Conservation (phyloP, 495 filamentous ascomycete species). For the Aspergillus cavernicola region DNA sequence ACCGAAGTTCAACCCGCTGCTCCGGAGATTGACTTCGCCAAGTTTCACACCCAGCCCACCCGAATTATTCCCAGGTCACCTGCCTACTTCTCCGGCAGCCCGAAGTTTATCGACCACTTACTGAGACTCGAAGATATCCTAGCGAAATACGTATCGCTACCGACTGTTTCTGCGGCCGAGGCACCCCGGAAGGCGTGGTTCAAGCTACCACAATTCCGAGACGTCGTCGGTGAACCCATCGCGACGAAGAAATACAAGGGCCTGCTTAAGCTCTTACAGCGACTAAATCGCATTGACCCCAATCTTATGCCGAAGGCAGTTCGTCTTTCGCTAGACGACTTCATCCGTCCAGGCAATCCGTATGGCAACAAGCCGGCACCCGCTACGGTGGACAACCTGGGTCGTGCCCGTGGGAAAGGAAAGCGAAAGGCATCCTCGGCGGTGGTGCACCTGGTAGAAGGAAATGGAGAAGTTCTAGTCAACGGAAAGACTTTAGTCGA, state of each 20-base stretch:
- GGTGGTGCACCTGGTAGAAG: constrained; percentile 82
- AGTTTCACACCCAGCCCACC: constrained; percentile 37
- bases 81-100: constrained; percentile 87
- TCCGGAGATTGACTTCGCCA: constrained; percentile 42
- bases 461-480: constrained; percentile 80
- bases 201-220: constrained; percentile 69
- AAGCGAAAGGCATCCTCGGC: constrained; percentile 83
- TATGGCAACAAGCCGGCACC: constrained; percentile 56
- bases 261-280: constrained; percentile 69
- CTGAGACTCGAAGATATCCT: constrained; percentile 68
- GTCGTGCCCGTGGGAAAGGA: constrained; percentile 72
- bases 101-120: constrained; percentile 80
- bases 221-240: constrained; percentile 69
- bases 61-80: constrained; percentile 80
- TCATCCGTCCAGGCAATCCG: constrained; percentile 72
- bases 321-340: constrained; percentile 55
- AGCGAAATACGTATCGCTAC: constrained; percentile 66
- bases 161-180: constrained; percentile 56
- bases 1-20: constrained; percentile 35
- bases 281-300: constrained; percentile 82
- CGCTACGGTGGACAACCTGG: constrained; percentile 62
- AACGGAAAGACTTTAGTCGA: constrained; percentile 81
- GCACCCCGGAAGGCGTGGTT: constrained; percentile 82
- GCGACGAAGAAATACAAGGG: constrained; percentile 74
- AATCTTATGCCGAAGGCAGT: constrained; percentile 69